Conservation (phyloP, 176 grass and related monocot genomes). For the Rhynchospora tenuis region DNA sequence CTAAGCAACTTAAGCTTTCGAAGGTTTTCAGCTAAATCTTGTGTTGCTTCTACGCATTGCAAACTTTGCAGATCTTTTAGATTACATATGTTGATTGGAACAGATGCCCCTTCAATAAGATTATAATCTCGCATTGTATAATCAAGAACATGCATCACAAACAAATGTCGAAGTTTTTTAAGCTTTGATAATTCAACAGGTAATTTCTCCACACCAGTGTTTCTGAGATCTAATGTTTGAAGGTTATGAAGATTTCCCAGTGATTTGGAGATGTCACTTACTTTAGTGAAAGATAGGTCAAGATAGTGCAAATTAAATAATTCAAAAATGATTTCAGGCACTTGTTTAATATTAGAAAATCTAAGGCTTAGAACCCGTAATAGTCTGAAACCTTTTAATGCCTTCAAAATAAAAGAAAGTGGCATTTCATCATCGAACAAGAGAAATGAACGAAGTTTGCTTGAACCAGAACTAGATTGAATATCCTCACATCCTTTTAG, state of each 20-base stretch:
- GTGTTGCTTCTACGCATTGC: not conserved
- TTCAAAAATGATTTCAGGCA: constrained; percentile 27
- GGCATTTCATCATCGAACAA: constrained; percentile 16
- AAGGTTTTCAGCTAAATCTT: constrained; percentile 22
- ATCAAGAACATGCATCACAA: not conserved
- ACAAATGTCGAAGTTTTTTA: constrained; percentile 30
- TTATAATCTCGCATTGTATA: not conserved
- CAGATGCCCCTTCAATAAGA: not conserved
- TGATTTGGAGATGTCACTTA: constrained; percentile 31
- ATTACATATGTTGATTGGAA: not conserved
- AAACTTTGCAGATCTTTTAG: constrained; percentile 24
- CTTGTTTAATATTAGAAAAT: constrained; percentile 16
- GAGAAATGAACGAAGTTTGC: constrained; percentile 17
- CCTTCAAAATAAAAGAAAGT: constrained; percentile 22
- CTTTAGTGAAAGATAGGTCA: constrained; percentile 3
- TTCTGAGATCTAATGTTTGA: constrained; percentile 30
- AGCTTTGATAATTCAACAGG: constrained; percentile 23
- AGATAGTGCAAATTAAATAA: constrained; percentile 21
- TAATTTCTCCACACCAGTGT: constrained; percentile 22
- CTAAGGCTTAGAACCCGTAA: constrained; percentile 28
- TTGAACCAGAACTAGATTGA: not conserved
- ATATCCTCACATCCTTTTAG: constrained; percentile 1
- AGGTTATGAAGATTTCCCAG: constrained; percentile 32
- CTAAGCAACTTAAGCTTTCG: constrained; percentile 18
- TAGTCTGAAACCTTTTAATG: constrained; percentile 30